Evolutionary conservation across 2,329 filamentous ascomycete genomes (phyloP).

Genomic region (Diaporthe helianthi): DNA sequence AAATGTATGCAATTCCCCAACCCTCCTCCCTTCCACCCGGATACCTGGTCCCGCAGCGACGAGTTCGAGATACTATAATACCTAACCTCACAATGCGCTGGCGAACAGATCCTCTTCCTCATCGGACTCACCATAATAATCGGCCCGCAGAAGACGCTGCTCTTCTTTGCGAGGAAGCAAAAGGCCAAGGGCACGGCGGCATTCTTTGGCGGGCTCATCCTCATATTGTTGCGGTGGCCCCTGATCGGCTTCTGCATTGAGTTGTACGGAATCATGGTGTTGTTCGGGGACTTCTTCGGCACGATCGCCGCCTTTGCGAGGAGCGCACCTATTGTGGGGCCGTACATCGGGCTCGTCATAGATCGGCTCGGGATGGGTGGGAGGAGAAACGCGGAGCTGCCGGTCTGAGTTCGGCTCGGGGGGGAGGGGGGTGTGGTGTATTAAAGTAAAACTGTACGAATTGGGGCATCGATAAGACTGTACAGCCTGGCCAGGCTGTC

Average conservation of each 20-base stretch:
- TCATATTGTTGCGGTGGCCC: conserved; percentile 91
- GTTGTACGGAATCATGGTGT: conserved; percentile 87
- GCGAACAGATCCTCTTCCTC: conserved; percentile 86
- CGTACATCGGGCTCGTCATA: conserved; percentile 78
- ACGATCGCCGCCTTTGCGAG: conserved; percentile 90
- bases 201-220: conserved; percentile 80
- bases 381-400: conserved; percentile 77
- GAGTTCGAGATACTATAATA: not conserved
- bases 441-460: conserved; percentile 10
- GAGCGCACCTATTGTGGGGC: conserved; percentile 83
- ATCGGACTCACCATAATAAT: conserved; percentile 97
- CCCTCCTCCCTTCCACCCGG: conserved; percentile 16
- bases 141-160: conserved; percentile 85
- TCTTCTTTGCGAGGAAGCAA: conserved; percentile 93
- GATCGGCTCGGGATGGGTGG: conserved; percentile 72
- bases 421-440: not conserved
- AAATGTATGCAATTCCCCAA: conserved; percentile 66
- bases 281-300: conserved; percentile 96
- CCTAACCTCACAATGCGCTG: conserved; percentile 9
- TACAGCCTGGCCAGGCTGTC: not conserved
- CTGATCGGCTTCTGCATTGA: conserved; percentile 90
- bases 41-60: conserved; percentile 26
- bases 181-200: conserved; percentile 91
- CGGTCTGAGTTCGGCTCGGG: conserved; percentile 63
- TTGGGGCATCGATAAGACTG: conserved; percentile 27